Evolutionary conservation across 352 stramenopile species (phyloP).

Genomic region (Phytophthora pisi): DNA sequence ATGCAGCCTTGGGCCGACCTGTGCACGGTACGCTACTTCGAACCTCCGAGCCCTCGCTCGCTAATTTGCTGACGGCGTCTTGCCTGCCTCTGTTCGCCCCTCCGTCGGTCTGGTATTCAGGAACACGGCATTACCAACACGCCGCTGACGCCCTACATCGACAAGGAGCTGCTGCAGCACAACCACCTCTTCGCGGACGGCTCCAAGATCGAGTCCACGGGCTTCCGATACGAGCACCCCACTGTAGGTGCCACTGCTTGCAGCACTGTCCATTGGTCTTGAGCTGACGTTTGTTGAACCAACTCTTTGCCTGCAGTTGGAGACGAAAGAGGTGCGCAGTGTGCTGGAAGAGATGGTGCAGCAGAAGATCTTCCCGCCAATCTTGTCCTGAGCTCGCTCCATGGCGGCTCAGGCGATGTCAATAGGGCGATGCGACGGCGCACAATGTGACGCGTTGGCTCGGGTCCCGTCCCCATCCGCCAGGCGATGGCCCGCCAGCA

Average conservation of each 20-base stretch:
- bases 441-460: conserved; percentile 23
- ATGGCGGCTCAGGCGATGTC: conserved; percentile 2
- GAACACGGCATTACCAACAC: conserved; percentile 83
- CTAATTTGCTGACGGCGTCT: conserved; percentile 8
- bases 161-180: conserved; percentile 87
- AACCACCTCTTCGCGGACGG: conserved; percentile 84
- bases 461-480: conserved; percentile 11
- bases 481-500: conserved; percentile 13
- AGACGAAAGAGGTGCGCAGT: conserved; percentile 57
- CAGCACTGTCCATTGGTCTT: conserved; percentile 3
- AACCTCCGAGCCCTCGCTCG: conserved; percentile 1
- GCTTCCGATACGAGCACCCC: conserved; percentile 80
- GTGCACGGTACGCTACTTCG: conserved; percentile 47
- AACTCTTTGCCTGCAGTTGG: conserved; percentile 34
- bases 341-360: conserved; percentile 78
- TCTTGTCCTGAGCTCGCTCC: conserved; percentile 51
- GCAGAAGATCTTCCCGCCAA: conserved; percentile 82
- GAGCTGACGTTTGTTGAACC: conserved; percentile 16
- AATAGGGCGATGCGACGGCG: conserved; percentile 10
- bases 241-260: conserved; percentile 37
- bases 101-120: conserved; percentile 32
- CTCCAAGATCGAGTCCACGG: conserved; percentile 77
- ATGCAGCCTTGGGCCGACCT: conserved; percentile 89
- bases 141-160: conserved; percentile 86
- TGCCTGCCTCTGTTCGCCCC: conserved; percentile 21